These are phyloP conservation scores for Hypoxylon sp. DNA, from an alignment of 2,329 filamentous ascomycete species.

Conservation along the genomic window DNA sequence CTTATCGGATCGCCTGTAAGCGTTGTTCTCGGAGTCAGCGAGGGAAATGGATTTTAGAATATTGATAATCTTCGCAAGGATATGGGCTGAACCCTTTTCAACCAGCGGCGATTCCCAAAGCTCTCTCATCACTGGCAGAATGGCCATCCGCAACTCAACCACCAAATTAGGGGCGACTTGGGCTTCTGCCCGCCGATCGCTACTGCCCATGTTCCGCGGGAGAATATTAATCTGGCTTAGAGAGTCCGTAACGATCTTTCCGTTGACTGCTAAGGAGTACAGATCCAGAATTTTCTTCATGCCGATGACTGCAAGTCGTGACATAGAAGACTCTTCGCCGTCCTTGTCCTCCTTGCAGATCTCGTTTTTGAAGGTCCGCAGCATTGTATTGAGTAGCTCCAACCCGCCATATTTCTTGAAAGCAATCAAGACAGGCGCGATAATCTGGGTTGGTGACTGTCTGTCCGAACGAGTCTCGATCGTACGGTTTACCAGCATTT, in stretches of 20 bases:
- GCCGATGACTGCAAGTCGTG: constrained; percentile 66
- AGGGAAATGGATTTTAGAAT: constrained; percentile 84
- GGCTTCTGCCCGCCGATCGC: constrained; percentile 58
- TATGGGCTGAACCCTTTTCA: constrained; percentile 81
- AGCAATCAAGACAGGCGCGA: constrained; percentile 83
- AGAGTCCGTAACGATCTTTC: constrained; percentile 85
- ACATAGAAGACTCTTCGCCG: constrained; percentile 60
- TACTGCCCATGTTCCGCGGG: constrained; percentile 53
- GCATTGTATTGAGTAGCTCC: constrained; percentile 77
- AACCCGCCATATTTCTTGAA: constrained; percentile 89
- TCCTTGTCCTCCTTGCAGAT: constrained; percentile 57
- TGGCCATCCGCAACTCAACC: constrained; percentile 84
- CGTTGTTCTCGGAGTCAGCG: constrained; percentile 80
- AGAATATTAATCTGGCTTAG: constrained; percentile 66
- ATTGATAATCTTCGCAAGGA: constrained; percentile 83
- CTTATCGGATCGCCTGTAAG: constrained; percentile 73
- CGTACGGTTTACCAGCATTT: constrained; percentile 80
- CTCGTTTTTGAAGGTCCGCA: constrained; percentile 75
- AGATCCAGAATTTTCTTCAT: constrained; percentile 89
- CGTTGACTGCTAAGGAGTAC: constrained; percentile 80
- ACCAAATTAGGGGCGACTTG: constrained; percentile 78
- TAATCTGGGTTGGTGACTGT: constrained; percentile 65
- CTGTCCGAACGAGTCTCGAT: constrained; percentile 59
- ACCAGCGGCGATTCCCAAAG: constrained; percentile 90
- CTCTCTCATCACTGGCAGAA: constrained; percentile 80